phyloP scores from a whole-genome alignment of 2,329 filamentous ascomycete species.

The Ophiostoma sp. region DNA sequence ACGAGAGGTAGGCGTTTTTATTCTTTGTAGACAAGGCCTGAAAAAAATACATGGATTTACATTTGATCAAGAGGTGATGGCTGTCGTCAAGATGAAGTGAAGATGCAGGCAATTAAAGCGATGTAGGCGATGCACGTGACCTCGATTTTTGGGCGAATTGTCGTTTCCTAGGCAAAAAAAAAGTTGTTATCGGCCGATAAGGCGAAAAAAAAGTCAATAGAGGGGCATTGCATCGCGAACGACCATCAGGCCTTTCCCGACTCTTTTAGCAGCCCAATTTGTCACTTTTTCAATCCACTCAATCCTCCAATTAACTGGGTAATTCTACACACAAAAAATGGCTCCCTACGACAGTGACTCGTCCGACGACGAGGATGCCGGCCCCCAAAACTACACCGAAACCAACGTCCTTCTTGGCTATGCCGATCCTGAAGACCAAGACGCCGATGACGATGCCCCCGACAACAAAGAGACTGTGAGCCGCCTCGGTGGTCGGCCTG shows the following conservation, averaged over 20 bases:
- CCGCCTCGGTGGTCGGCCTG: slow-evolving; percentile 80
- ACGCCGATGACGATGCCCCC: background rate
- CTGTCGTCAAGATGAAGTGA: background rate
- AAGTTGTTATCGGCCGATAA: slow-evolving; percentile 15
- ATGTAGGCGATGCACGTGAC: background rate
- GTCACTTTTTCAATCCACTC: background rate
- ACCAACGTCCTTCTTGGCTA: slow-evolving; percentile 92
- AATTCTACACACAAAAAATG: slow-evolving; percentile 48
- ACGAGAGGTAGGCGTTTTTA: slow-evolving; percentile 25
- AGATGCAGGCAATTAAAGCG: background rate
- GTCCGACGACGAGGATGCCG: slow-evolving; percentile 66
- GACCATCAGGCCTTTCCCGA: background rate
- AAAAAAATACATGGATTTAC: slow-evolving; percentile 27
- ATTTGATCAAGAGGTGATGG: background rate
- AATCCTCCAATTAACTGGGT: background rate
- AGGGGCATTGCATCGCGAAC: background rate
- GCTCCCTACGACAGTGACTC: slow-evolving; percentile 84
- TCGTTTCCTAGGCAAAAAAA: background rate
- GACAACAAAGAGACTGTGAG: slow-evolving; percentile 69
- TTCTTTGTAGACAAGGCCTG: slow-evolving; percentile 21
- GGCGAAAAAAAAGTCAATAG: slow-evolving; percentile 17
- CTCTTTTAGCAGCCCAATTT: background rate
- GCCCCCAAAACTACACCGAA: slow-evolving; percentile 59
- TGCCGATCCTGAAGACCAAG: slow-evolving; percentile 54
- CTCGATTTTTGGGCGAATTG: background rate